phyloP scores from a whole-genome alignment of 768 basidiomycete species.

The Amanita subjunquillea region DNA sequence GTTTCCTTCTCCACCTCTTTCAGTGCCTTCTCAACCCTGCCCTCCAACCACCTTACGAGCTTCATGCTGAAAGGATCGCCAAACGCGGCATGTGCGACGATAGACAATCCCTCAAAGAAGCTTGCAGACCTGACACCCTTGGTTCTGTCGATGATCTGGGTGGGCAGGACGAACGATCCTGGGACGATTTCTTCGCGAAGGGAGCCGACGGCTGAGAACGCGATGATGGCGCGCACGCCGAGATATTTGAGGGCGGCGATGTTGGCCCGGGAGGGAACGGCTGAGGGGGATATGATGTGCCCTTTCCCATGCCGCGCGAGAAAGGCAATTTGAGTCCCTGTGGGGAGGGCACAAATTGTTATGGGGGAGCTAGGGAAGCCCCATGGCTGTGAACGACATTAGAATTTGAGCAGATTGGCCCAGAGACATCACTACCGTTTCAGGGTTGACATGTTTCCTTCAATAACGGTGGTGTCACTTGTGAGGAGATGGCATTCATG shows the following conservation, averaged over 20 bases:
- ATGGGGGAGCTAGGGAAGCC: slow-evolving; percentile 87
- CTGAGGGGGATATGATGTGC: slow-evolving; percentile 71
- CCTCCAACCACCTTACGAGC: slow-evolving; percentile 57
- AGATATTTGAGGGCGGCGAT: slow-evolving; percentile 91
- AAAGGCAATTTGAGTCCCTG: slow-evolving; percentile 78
- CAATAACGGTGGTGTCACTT: neutral
- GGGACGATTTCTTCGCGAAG: slow-evolving; percentile 89
- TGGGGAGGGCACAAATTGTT: slow-evolving; percentile 81
- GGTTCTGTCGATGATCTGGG: slow-evolving; percentile 93
- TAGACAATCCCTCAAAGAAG: slow-evolving; percentile 73
- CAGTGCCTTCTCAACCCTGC: slow-evolving; percentile 53
- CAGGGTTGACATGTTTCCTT: slow-evolving; percentile 68
- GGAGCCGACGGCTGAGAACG: slow-evolving; percentile 93
- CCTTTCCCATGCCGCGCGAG: slow-evolving; percentile 81
- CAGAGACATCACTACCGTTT: slow-evolving; percentile 47
- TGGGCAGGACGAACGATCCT: slow-evolving; percentile 80
- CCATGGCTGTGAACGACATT: slow-evolving; percentile 59
- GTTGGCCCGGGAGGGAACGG: slow-evolving; percentile 83
- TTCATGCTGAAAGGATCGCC: slow-evolving; percentile 79
- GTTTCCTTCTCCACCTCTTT: slow-evolving; percentile 21
- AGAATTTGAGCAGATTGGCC: neutral
- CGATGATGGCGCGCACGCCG: slow-evolving; percentile 81
- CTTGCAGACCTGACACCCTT: slow-evolving; percentile 85
- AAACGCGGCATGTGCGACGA: slow-evolving; percentile 92
- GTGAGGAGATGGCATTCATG: neutral